Percentiles rank a stretch among this genome's conserved stretches.
Evolutionary conservation across 2,329 filamentous ascomycete genomes (phyloP).

Genomic region (Talaromyces funiculosus): DNA sequence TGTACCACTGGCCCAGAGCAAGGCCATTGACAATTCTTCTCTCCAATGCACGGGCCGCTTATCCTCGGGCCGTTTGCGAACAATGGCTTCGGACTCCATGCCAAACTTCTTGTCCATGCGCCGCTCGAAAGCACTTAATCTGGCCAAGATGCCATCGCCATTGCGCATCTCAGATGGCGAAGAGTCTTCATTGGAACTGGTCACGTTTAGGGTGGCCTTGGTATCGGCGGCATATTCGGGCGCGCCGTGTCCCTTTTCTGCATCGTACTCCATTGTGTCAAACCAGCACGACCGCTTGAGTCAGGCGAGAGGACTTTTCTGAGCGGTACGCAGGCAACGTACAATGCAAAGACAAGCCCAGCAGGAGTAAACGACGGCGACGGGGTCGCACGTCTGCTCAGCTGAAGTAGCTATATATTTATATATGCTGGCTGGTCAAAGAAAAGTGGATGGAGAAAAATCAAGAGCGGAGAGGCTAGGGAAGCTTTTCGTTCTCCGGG

Average conservation of each 20-base stretch:
- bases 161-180: not conserved
- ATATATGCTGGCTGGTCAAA: not conserved
- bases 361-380: not conserved
- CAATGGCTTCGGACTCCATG: constrained; percentile 45
- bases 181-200: constrained; percentile 8
- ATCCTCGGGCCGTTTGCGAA: constrained; percentile 44
- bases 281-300: not conserved
- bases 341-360: not conserved
- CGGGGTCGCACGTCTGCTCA: not conserved
- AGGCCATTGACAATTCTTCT: constrained; percentile 46
- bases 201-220: not conserved
- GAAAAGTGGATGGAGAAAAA: not conserved
- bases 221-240: not conserved
- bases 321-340: not conserved
- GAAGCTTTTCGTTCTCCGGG: not conserved
- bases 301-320: not conserved
- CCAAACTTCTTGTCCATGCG: constrained; percentile 45
- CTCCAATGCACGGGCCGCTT: constrained; percentile 28
- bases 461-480: not conserved
- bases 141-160: constrained; percentile 15
- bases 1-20: constrained; percentile 49
- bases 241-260: constrained; percentile 9
- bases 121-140: constrained; percentile 38
- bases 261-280: constrained; percentile 10
- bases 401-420: not conserved